phyloP scores from a whole-genome alignment of 768 basidiomycete species.

The Hysterangium stoloniferum region DNA sequence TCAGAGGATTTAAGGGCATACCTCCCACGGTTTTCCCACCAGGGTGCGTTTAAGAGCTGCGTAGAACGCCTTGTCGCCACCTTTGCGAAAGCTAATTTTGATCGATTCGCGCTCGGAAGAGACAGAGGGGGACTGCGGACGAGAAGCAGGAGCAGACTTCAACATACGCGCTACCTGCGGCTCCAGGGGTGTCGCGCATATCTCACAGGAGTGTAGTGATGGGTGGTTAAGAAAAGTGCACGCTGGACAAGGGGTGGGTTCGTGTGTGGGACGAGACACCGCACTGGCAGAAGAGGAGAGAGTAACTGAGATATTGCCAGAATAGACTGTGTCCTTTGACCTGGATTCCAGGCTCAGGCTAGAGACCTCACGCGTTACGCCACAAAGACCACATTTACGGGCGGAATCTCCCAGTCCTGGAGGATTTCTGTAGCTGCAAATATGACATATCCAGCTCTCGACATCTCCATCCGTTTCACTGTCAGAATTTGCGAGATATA shows the following conservation, averaged over 20 bases:
- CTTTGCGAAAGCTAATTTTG: conserved; percentile 85
- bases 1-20: conserved; percentile 18
- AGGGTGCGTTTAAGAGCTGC: conserved; percentile 62
- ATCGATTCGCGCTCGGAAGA: conserved; percentile 38
- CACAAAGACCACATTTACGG: conserved; percentile 8
- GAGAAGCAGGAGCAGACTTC: conserved; percentile 60
- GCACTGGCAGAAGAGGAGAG: conserved; percentile 23
- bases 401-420: conserved; percentile 35
- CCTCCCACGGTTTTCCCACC: conserved; percentile 72
- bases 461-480: conserved; percentile 11
- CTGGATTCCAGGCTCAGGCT: not conserved
- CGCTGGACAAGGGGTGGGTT: conserved; percentile 60
- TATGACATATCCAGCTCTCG: conserved; percentile 66
- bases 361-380: conserved; percentile 1
- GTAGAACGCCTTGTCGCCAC: conserved; percentile 84
- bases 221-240: conserved; percentile 93
- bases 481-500: conserved; percentile 43
- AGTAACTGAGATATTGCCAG: conserved; percentile 12
- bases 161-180: conserved; percentile 18
- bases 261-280: conserved; percentile 22
- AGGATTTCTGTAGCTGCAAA: conserved; percentile 82
- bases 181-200: conserved; percentile 64
- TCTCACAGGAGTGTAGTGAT: conserved; percentile 68
- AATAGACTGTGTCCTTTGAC: not conserved
- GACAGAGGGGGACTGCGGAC: conserved; percentile 45